Evolutionary conservation across 495 filamentous ascomycete genomes (phyloP), one percentile per base, ranked within the genome.

Genomic region (Aspergillus biplanus): DNA sequence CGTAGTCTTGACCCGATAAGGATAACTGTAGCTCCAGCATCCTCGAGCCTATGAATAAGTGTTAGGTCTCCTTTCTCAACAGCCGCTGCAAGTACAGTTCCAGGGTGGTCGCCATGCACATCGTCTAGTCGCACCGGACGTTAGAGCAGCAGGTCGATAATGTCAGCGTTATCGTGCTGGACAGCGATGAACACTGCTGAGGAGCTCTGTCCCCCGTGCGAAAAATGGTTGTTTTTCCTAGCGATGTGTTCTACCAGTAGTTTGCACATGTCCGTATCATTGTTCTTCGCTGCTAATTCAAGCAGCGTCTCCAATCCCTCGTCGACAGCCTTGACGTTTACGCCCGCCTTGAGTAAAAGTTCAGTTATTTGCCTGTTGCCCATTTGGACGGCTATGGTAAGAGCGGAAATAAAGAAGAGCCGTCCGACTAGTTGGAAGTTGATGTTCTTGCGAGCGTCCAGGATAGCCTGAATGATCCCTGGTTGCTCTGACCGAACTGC

Each of bases 71-170:
- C 58, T 34, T 8, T 31, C 33, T 61, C 58, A 21, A 61, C 53
- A 18, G 58, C 58, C 13, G 58, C 58, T 15, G 33, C 58, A n/a
- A 61, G 18, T n/a, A 46, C 58, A 9, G 58, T 53, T 16, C 58
- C 58, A 16, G 58, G 58, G n/a, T 33, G 0, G 1, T 27, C 33
- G 34, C 34, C 32, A 53, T 61, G 53, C 13, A 33, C n/a, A 33
- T 61, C 58, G 34, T 61, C 49, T 49, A 61, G 33, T 4, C 58
- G 58, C n/a, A n/a, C n/a, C n/a, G n/a, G n/a, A n/a, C n/a, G 7
- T 11, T n/a, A 3, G 48, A 61, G 46, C 5, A 61, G 15, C 3
- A 35, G 3, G 31, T 32, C 15, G 13, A 33, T 16, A 11, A 49
- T 16, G 3, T 49, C 56, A 49, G 18, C 16, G 9, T 0, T 31